These are phyloP conservation scores for Krasilnikovozyma curviuscula DNA, from an alignment of 768 basidiomycete species.

Conservation along the genomic window DNA sequence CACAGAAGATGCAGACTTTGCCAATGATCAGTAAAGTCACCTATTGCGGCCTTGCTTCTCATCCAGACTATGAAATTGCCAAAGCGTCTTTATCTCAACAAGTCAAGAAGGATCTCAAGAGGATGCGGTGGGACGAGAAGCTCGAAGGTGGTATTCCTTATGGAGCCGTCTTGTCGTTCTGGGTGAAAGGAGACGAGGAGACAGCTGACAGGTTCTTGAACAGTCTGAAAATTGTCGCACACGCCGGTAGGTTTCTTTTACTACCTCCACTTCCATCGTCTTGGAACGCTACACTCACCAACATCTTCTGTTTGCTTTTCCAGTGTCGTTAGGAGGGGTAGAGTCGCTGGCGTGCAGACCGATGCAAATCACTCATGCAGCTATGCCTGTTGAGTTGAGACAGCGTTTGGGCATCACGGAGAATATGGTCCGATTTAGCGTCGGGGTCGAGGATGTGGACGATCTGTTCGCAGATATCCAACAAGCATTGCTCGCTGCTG, in stretches of 20 bases:
- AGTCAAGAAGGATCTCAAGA: conserved; percentile 30
- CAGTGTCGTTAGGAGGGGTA: conserved; percentile 78
- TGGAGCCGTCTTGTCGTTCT: conserved; percentile 71
- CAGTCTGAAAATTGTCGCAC: conserved; percentile 34
- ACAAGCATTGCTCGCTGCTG: conserved; percentile 44
- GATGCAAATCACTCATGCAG: conserved; percentile 68
- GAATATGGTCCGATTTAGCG: conserved; percentile 50
- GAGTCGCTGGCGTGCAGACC: conserved; percentile 81
- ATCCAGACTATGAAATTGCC: conserved; percentile 48
- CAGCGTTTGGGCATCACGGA: conserved; percentile 6
- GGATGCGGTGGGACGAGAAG: conserved; percentile 13
- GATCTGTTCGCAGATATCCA: conserved; percentile 59
- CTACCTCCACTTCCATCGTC: too few relatives aligned
- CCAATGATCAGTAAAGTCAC: conserved; percentile 54
- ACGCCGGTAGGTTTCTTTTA: too few relatives aligned
- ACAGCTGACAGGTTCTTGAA: conserved; percentile 37
- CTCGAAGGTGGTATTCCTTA: conserved; percentile 51
- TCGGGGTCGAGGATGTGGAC: conserved; percentile 71
- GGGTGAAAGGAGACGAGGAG: conserved; percentile 32
- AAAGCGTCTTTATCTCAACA: conserved; percentile 42
- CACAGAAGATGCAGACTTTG: conserved; percentile 38
- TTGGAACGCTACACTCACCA: too few relatives aligned
- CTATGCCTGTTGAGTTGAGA: conserved; percentile 19
- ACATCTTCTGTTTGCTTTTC: conserved; percentile 49
- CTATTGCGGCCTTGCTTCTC: conserved; percentile 60